These are phyloP conservation scores for Mortierella sp. DNA, from an alignment of 371 early-diverging fungal genomes.

Conservation along the genomic window DNA sequence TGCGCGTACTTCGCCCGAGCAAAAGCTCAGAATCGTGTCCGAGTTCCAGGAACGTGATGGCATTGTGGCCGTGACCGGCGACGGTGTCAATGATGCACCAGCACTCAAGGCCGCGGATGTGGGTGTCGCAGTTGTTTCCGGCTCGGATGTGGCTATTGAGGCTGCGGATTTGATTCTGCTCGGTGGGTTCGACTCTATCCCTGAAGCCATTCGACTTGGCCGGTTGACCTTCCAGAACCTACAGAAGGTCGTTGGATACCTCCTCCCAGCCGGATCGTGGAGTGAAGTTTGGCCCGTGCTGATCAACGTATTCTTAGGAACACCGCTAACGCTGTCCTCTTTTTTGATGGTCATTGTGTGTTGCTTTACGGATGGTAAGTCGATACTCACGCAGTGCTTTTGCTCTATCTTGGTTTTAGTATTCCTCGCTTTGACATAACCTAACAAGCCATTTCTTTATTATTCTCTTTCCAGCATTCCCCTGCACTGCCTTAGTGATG, in stretches of 20 bases:
- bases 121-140: constrained; percentile 81
- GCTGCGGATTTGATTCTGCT: constrained; percentile 81
- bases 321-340: constrained; percentile 71
- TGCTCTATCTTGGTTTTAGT: too few species aligned
- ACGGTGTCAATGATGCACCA: constrained; percentile 95
- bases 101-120: constrained; percentile 84
- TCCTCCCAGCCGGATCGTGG: constrained; percentile 79
- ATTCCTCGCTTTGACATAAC: too few species aligned
- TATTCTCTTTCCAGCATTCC: constrained; percentile 53
- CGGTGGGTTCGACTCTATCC: constrained; percentile 79
- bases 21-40: constrained; percentile 83
- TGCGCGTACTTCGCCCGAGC: constrained; percentile 87
- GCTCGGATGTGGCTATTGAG: constrained; percentile 85
- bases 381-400: too few species aligned
- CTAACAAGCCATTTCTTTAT: neutral
- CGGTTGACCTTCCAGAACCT: constrained; percentile 87
- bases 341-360: constrained; percentile 76
- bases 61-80: constrained; percentile 85
- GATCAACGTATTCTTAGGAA: constrained; percentile 74
- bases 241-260: constrained; percentile 82
- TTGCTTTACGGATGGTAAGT: constrained; percentile 59
- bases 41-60: constrained; percentile 74
- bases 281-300: constrained; percentile 79
- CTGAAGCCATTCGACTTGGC: constrained; percentile 81
- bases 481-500: constrained; percentile 74